These are phyloP conservation scores for Pseudocercospora macadamiae DNA, from an alignment of 2,329 filamentous ascomycete species.

Conservation along the genomic window DNA sequence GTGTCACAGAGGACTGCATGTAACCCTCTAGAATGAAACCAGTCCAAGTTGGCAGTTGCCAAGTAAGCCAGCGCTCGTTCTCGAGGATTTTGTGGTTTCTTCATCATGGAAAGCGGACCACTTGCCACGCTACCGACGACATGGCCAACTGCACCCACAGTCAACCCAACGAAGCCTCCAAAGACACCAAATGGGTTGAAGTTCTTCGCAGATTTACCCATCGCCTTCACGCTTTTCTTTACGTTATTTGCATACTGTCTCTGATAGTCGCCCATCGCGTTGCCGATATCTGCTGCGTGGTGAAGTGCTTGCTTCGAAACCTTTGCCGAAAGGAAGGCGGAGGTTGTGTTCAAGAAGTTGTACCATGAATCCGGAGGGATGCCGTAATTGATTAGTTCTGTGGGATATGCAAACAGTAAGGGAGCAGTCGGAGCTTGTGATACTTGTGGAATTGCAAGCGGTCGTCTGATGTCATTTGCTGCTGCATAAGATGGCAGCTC, in stretches of 20 bases:
- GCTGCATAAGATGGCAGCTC: constrained; percentile 18
- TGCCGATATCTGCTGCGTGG: constrained; percentile 24
- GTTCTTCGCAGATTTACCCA: constrained; percentile 21
- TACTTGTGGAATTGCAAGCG: constrained; percentile 25
- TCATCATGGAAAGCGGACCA: constrained; percentile 10
- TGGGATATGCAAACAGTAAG: constrained; percentile 22
- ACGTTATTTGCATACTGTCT: constrained; percentile 21
- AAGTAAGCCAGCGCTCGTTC: constrained; percentile 25
- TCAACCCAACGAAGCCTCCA: constrained; percentile 22
- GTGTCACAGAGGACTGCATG: constrained; percentile 22
- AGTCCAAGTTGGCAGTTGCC: constrained; percentile 25
- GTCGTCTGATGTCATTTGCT: constrained; percentile 7
- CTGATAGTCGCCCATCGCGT: constrained; percentile 17
- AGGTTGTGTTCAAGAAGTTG: constrained; percentile 25
- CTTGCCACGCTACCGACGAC: constrained; percentile 20
- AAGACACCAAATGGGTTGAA: constrained; percentile 24
- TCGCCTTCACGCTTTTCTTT: constrained; percentile 17
- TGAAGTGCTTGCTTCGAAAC: constrained; percentile 27
- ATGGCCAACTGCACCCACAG: constrained; percentile 22
- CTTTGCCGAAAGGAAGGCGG: constrained; percentile 25
- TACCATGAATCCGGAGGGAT: constrained; percentile 24
- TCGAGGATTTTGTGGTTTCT: constrained; percentile 26
- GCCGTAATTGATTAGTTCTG: constrained; percentile 21
- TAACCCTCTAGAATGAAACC: constrained; percentile 23
- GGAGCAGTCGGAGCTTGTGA: constrained; percentile 17